Evolutionary conservation across 1,284 basidiomycete genomes (phyloP).

Genomic region (Irpex lacteus): DNA sequence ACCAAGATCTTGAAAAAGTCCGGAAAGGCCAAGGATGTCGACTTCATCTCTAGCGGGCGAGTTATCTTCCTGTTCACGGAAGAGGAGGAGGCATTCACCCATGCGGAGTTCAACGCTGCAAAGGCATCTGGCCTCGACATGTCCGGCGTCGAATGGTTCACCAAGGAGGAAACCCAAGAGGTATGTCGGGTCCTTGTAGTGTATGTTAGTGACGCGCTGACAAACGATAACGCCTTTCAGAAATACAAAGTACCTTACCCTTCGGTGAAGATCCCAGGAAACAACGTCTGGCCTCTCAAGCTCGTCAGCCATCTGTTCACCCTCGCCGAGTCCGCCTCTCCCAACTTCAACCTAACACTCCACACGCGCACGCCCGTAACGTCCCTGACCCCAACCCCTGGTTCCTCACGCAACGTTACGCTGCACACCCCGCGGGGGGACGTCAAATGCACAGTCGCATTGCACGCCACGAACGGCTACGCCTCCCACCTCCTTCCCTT

Average conservation of each 20-base stretch:
- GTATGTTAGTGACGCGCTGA: too few species aligned
- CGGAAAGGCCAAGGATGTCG: slow-evolving; percentile 47
- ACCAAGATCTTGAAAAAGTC: slow-evolving; percentile 46
- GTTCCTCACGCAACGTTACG: slow-evolving; percentile 38
- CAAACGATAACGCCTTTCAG: slow-evolving; percentile 29
- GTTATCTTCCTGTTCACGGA: slow-evolving; percentile 50
- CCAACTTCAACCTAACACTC: slow-evolving; percentile 43
- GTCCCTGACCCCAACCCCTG: slow-evolving; percentile 28
- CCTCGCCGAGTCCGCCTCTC: slow-evolving; percentile 33
- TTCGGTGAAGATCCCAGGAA: slow-evolving; percentile 45
- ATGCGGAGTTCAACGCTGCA: slow-evolving; percentile 53
- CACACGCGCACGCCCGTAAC: slow-evolving; percentile 73
- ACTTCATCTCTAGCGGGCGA: slow-evolving; percentile 62
- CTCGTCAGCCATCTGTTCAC: slow-evolving; percentile 65
- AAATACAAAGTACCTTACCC: slow-evolving; percentile 54
- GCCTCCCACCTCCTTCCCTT: slow-evolving; percentile 64
- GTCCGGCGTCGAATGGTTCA: slow-evolving; percentile 44
- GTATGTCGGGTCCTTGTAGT: slow-evolving; percentile 28
- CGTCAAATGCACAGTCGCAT: slow-evolving; percentile 53
- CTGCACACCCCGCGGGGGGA: slow-evolving; percentile 59
- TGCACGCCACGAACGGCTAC: slow-evolving; percentile 84
- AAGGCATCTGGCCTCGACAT: slow-evolving; percentile 49
- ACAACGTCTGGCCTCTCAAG: slow-evolving; percentile 79
- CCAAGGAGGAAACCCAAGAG: slow-evolving; percentile 43
- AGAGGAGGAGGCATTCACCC: slow-evolving; percentile 36